Conservation (phyloP, 176 grass and related monocot species). For the Oryza meridionalis region DNA sequence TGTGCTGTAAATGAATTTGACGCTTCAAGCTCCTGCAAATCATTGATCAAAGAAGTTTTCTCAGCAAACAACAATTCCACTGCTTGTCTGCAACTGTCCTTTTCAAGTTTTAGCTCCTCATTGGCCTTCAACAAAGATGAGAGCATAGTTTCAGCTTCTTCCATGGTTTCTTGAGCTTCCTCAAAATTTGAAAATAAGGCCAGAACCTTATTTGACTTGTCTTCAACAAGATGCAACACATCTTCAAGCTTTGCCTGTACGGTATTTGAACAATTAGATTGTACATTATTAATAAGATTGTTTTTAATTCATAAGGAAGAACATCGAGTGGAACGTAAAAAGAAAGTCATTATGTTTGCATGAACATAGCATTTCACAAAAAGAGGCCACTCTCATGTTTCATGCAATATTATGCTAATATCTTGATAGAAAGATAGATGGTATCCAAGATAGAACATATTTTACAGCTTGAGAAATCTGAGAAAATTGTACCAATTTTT, state of each 20-base stretch:
- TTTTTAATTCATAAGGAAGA: constrained; percentile 15
- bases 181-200: constrained; percentile 72
- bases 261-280: constrained; percentile 30
- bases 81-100: constrained; percentile 55
- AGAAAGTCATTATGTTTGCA: constrained; percentile 28
- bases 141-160: constrained; percentile 78
- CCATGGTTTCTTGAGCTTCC: constrained; percentile 80
- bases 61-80: constrained; percentile 43
- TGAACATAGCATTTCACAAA: not conserved
- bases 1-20: constrained; percentile 53
- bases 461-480: constrained; percentile 34
- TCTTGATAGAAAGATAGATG: not conserved
- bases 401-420: constrained; percentile 18
- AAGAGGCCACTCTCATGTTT: not conserved
- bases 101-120: constrained; percentile 68
- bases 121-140: constrained; percentile 64
- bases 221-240: constrained; percentile 47
- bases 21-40: constrained; percentile 55
- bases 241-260: constrained; percentile 47
- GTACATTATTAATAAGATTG: constrained; percentile 27
- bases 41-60: constrained; percentile 42
- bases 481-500: constrained; percentile 7
- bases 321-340: not conserved
- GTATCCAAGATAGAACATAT: not conserved
- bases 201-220: constrained; percentile 61